Evolutionary conservation across 2,329 filamentous ascomycete genomes (phyloP).

Genomic region (Beauveria brongniartii): DNA sequence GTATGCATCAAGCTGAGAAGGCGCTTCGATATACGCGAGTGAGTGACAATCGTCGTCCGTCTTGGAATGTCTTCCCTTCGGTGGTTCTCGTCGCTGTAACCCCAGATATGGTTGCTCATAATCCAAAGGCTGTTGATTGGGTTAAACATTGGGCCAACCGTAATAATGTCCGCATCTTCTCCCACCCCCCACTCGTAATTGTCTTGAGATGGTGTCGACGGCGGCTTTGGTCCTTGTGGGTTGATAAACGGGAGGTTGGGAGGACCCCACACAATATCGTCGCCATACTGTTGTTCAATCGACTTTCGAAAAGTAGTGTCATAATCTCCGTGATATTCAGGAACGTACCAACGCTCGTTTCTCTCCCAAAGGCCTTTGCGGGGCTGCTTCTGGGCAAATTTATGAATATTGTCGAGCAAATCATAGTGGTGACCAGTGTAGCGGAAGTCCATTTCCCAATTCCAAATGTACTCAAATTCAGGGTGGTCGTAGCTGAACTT

Average conservation of each 20-base stretch:
- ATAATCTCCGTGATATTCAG: constrained; percentile 58
- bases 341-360: constrained; percentile 65
- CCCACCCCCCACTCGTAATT: constrained; percentile 69
- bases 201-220: constrained; percentile 50
- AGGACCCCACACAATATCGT: constrained; percentile 59
- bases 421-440: constrained; percentile 78
- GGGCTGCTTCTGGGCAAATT: constrained; percentile 60
- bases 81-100: constrained; percentile 48
- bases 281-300: constrained; percentile 46
- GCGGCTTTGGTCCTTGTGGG: constrained; percentile 57
- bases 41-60: constrained; percentile 70
- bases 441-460: constrained; percentile 78
- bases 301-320: constrained; percentile 57
- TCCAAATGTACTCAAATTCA: constrained; percentile 77
- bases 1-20: constrained; percentile 70
- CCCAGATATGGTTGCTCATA: constrained; percentile 59
- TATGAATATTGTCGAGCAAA: constrained; percentile 56
- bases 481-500: constrained; percentile 69
- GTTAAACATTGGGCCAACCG: constrained; percentile 73
- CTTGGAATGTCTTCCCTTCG: constrained; percentile 53
- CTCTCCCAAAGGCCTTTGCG: constrained; percentile 68
- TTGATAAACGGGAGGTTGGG: constrained; percentile 49
- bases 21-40: constrained; percentile 62
- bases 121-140: constrained; percentile 66
- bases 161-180: constrained; percentile 67